A percentile compares a stretch with the other conserved stretches of the same genome.
Conservation (phyloP, 2,329 filamentous ascomycete genomes). For the Exophiala bonariae region DNA sequence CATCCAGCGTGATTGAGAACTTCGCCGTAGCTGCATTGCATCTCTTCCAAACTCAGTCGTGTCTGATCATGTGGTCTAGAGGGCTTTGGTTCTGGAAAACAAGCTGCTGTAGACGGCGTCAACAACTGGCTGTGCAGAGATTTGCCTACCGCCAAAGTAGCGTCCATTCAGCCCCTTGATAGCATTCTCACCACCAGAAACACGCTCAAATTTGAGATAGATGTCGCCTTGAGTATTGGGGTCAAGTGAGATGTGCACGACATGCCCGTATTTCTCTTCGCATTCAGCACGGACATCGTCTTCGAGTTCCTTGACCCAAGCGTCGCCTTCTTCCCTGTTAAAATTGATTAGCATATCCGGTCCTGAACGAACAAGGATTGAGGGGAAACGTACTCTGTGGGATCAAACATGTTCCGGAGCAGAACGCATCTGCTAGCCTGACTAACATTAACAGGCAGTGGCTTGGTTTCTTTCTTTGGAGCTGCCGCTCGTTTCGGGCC, state of each 20-base stretch:
- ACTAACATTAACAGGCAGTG: slow-evolving; percentile 81
- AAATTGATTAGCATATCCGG: slow-evolving; percentile 42
- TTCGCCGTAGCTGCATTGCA: too few species aligned
- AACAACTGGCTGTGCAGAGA: slow-evolving; percentile 92
- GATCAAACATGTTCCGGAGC: slow-evolving; percentile 93
- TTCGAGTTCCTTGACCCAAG: slow-evolving; percentile 91
- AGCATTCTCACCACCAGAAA: slow-evolving; percentile 93
- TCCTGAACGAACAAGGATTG: not conserved
- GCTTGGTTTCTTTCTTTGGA: slow-evolving; percentile 75
- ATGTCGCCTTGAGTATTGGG: slow-evolving; percentile 93
- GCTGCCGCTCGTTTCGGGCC: slow-evolving; percentile 71
- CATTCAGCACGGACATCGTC: slow-evolving; percentile 91
- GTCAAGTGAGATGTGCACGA: slow-evolving; percentile 95
- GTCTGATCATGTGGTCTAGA: slow-evolving; percentile 13
- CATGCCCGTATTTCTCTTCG: slow-evolving; percentile 91
- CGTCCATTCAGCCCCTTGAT: slow-evolving; percentile 97
- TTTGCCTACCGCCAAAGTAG: slow-evolving; percentile 89
- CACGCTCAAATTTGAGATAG: slow-evolving; percentile 96
- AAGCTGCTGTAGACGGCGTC: slow-evolving; percentile 98
- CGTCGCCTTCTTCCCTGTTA: slow-evolving; percentile 76
- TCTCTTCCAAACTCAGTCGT: not conserved
- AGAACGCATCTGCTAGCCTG: slow-evolving; percentile 92
- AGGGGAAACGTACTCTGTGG: slow-evolving; percentile 71
- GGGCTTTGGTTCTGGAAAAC: slow-evolving; percentile 71
- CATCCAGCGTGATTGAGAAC: too few species aligned